Evolutionary conservation across 352 stramenopile species (phyloP).

Genomic region (Phytophthora cajani): DNA sequence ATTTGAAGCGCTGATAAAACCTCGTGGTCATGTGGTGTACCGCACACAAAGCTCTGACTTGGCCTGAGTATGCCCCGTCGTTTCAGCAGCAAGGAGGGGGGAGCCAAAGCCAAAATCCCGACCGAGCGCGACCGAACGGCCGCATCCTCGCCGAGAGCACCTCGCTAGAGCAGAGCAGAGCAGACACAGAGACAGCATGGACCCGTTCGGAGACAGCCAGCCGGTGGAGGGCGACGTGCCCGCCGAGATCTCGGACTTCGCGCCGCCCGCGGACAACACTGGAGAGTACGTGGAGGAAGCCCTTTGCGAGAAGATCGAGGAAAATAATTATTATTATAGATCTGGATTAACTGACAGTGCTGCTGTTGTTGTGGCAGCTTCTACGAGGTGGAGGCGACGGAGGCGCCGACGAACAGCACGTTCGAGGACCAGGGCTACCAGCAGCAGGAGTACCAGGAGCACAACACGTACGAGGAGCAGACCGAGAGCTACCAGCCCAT

Average conservation of each 20-base stretch:
- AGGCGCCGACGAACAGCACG: slow-evolving; percentile 21
- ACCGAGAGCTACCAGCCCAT: slow-evolving; percentile 34
- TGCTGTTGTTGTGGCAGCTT: slow-evolving; percentile 40
- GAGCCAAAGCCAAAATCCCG: slow-evolving; percentile 33
- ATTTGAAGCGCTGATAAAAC: slow-evolving; percentile 33
- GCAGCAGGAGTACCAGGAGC: slow-evolving; percentile 19
- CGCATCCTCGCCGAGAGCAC: slow-evolving; percentile 11
- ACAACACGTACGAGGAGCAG: slow-evolving; percentile 20
- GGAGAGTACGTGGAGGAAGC: slow-evolving; percentile 51
- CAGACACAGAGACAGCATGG: slow-evolving; percentile 42
- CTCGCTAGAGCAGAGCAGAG: slow-evolving; percentile 8
- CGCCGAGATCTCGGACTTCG: slow-evolving; percentile 66
- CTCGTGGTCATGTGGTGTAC: slow-evolving; percentile 6
- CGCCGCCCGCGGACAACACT: slow-evolving; percentile 52
- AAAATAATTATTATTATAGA: neutral
- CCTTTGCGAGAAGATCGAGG: neutral
- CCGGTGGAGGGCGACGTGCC: slow-evolving; percentile 34
- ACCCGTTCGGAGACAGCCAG: slow-evolving; percentile 65
- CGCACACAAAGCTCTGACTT: slow-evolving; percentile 13
- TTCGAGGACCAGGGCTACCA: slow-evolving; percentile 20
- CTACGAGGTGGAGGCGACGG: slow-evolving; percentile 65
- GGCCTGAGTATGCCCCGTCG: slow-evolving; percentile 22
- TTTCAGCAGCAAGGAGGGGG: slow-evolving; percentile 20
- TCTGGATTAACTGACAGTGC: neutral
- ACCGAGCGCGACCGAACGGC: slow-evolving; percentile 17